Base-by-base conservation (phyloP, 108 stramenopile genomes). In the Poteriospumella lacustris region DNA sequence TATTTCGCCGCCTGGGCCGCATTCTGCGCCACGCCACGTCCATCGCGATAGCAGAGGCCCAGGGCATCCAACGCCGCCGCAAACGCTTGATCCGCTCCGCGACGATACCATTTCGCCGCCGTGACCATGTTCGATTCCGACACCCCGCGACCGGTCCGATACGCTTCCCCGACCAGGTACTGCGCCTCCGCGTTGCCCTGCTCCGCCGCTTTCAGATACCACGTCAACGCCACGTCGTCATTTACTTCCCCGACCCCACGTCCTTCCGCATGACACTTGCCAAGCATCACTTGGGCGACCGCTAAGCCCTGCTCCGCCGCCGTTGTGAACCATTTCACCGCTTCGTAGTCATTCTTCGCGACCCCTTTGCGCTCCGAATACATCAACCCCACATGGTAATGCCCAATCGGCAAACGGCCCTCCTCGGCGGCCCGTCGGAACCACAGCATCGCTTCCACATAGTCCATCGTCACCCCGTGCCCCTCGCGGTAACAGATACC, bases 221-320 rank as follows among this genome's bases (percentile, higher is more conserved):
- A 67, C 9, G 9, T 67, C 64, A 67, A 15, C 12, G 64, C 64
- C n/a, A n/a, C n/a, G n/a, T n/a, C n/a, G n/a, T n/a, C n/a, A n/a
- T n/a, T n/a, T n/a, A n/a, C n/a, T n/a, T n/a, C n/a, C n/a, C 52
- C 52, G 64, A 67, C 64, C 15, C 64, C 64, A 15, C 64, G 12
- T 15, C 64, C 64, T 15, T 9, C 15, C 9, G 15, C 9, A 67
- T 67, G 19, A 19, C 64, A 67, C 31, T 15, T 15, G 36, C 64
- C 64, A 52, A 52, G 47, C 15, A 15, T 9, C 47, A 15, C 15
- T 19, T 52, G 47, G 19, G 47, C 47, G 9, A 52, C 9, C 9
- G 47, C 47, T 15, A 15, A 19, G 19, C 47, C 47, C 47, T 52
- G 47, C 19, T 15, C 47, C 9, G 47, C 36, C 31, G 12, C 43